These are phyloP conservation scores for Cyberlindnera xylosilytica DNA, from an alignment of 805 yeast genomes.

Conservation along the genomic window DNA sequence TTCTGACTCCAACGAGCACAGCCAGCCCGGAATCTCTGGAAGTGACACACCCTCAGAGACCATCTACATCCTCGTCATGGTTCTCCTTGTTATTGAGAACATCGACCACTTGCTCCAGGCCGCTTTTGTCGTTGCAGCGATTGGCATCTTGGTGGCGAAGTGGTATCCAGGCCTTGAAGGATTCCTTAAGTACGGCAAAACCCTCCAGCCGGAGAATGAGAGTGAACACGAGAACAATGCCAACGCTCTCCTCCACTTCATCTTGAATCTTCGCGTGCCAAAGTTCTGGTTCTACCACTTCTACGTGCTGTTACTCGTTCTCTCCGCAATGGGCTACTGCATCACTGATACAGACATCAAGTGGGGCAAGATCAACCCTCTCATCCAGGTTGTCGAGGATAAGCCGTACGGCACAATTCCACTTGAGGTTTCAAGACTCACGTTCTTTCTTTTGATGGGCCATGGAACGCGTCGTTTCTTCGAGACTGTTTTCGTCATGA, in stretches of 20 bases:
- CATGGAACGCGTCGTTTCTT: constrained; percentile 55
- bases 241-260: constrained; percentile 8
- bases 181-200: constrained; percentile 46
- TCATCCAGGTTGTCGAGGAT: constrained; percentile 5
- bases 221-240: constrained; percentile 11
- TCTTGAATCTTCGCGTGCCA: constrained; percentile 47
- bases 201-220: constrained; percentile 21
- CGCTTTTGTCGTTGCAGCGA: constrained; percentile 8
- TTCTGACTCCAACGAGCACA: too few relatives aligned
- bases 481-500: constrained; percentile 52
- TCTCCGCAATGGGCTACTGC: constrained; percentile 14
- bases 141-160: constrained; percentile 32
- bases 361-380: constrained; percentile 5
- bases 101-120: constrained; percentile 11
- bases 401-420: constrained; percentile 20
- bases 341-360: constrained; percentile 14
- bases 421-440: constrained; percentile 22
- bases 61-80: not conserved
- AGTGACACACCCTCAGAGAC: too few relatives aligned
- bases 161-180: constrained; percentile 29
- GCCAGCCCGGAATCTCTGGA: too few relatives aligned
- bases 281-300: constrained; percentile 63
- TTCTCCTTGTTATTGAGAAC: constrained; percentile 30
- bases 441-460: constrained; percentile 29
- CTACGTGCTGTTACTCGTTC: constrained; percentile 43